phyloP scores from a whole-genome alignment of 2,329 filamentous ascomycete species.

The Mycosphaerelloides madeirae region DNA sequence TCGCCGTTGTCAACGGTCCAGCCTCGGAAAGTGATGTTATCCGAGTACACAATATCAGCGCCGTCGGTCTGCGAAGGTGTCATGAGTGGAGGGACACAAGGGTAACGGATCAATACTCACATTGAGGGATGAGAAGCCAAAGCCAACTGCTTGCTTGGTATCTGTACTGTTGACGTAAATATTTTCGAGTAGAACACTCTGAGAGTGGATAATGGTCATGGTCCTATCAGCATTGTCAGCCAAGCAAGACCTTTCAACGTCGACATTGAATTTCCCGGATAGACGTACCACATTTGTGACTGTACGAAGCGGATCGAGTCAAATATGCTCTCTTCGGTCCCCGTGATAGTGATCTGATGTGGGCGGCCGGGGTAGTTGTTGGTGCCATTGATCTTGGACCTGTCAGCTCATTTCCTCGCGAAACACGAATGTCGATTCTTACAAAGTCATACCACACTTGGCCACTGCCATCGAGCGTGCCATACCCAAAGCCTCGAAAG shows the following conservation, averaged over 20 bases:
- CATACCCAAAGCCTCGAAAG: slow-evolving; percentile 47
- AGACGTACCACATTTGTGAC: slow-evolving; percentile 51
- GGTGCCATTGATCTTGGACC: slow-evolving; percentile 32
- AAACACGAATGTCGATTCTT: too few species aligned
- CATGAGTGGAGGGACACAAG: not conserved
- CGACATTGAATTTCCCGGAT: too few species aligned
- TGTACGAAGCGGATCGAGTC: slow-evolving; percentile 49
- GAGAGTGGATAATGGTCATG: slow-evolving; percentile 49
- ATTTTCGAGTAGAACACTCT: slow-evolving; percentile 45
- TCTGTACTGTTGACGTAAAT: slow-evolving; percentile 52
- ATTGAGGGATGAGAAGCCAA: slow-evolving; percentile 27
- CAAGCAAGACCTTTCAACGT: too few species aligned
- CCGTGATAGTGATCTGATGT: slow-evolving; percentile 50
- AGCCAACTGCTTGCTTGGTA: slow-evolving; percentile 19
- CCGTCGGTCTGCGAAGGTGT: slow-evolving; percentile 39
- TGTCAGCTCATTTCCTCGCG: too few species aligned
- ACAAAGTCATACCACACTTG: slow-evolving; percentile 53
- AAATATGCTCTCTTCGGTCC: slow-evolving; percentile 46
- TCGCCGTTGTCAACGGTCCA: slow-evolving; percentile 51
- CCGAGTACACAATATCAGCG: slow-evolving; percentile 50
- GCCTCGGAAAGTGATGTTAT: slow-evolving; percentile 47
- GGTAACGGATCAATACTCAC: not conserved
- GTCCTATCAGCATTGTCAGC: too few species aligned
- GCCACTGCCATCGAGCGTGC: slow-evolving; percentile 56
- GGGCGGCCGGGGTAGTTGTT: slow-evolving; percentile 40